Evolutionary conservation across 805 yeast genomes (phyloP), one percentile per base, ranked within the genome.

Genomic region (Starmerella apis): DNA sequence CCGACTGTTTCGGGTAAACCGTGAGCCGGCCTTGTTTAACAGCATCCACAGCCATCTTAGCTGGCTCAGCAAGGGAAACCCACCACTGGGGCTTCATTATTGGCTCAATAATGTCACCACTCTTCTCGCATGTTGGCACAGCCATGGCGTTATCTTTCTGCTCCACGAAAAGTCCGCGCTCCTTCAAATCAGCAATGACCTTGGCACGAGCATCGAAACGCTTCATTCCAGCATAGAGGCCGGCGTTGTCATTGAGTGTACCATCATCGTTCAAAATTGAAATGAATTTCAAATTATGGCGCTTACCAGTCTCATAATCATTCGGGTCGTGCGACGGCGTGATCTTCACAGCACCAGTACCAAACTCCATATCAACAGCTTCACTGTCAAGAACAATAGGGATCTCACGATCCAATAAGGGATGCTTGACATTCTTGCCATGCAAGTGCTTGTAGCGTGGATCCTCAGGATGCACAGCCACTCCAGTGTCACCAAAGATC

Each of bases 311-410:
- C 64, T 74, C 76, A 76, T 86, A 87, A 86, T 92, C 98, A 76
- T 92, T 92, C 62, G 80, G 83, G 71, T 92, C 98, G 69, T 92
- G 98, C 39, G 95, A 96, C 53, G 98, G 98, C 13, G 98, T 92
- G 66, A 92, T 92, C 71, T 92, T 92, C 55, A 92, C 98, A 44
- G 98, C 98, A 81, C 98, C 98, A 55, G 98, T 92, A 76, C 98
- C 98, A 60, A 92, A 92, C 68, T 85, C 95, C 97, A 92, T 92
- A 68, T 92, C 98, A 57, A 92, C 98, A 36, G 96, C 92, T 69
- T 86, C 95, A 35, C 80, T 65, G 66, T 92, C 98, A 47, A 87
- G 79, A 55, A 92, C 72, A 63, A 92, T 86, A 58, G 98, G 98
- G 48, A 92, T 68, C 63, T 78, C 73, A 66, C 86, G 81, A 64